Base-by-base conservation (phyloP, 176 grass and related monocot species). In the Urochloa ruziziensis region DNA sequence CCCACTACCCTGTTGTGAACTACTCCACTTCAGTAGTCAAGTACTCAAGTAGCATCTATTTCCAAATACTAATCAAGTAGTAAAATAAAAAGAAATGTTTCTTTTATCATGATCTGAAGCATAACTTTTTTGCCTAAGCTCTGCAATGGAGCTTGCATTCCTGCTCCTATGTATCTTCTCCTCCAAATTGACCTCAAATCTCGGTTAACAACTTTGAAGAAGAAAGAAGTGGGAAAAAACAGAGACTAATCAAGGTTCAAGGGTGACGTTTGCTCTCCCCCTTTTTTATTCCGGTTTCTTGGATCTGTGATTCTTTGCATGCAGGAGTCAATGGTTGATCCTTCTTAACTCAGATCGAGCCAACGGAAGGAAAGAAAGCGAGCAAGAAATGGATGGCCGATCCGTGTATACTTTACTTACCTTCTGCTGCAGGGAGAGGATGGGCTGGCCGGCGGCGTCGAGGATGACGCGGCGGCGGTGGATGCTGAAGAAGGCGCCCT, bases 381-480 rank as follows among this genome's bases (percentile, higher is more conserved):
- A 10, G 33, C 1, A 51, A 49, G 7, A 21, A 6, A 47, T 7
- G 10, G 28, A 48, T 12, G 18, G 28, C 5, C 25, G 24, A 28
- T 47, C 43, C 6, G 0, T 7, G 25, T 16, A 25, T 46, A 14
- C 14, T 7, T 3, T 43, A 15, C 0, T 47, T 64, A 94, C 89
- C 94, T 94, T 94, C 24, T 86, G 64, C 2, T 83, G 75, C 90
- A 97, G 88, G 75, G 91, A 68, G 80, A 94, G 77, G 85, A 97
- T 70, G 29, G 91, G 91, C 37, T 71, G 46, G 4, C 84, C 87
- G 37, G 80, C 85, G 74, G 85, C 65, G 70, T 97, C 87, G 36
- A 85, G 77, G 36, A 97, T 87, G 43, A 92, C 83, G 59, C 89
- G 75, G 75, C 82, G 91, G 36, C 53, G 79, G 21, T 64, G 89